Conservation (phyloP, 2,329 filamentous ascomycete genomes). For the Cordyceps cicadae region DNA sequence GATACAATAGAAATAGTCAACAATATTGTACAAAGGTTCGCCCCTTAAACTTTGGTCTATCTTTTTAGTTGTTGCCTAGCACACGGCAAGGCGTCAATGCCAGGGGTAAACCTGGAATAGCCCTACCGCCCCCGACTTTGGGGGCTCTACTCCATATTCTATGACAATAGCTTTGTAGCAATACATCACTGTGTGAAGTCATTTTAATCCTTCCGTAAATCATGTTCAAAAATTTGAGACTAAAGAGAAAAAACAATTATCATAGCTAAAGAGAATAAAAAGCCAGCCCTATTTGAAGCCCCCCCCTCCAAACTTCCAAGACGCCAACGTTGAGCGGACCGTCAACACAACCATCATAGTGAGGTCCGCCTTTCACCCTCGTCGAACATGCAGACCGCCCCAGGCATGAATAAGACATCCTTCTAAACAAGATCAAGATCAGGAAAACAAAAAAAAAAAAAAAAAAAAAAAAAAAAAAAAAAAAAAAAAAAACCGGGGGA, state of each 20-base stretch:
- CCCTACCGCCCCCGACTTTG: not conserved
- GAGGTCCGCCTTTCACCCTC: not conserved
- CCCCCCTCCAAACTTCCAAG: not conserved
- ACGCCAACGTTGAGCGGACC: not conserved
- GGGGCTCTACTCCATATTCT: not conserved
- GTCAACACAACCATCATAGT: not conserved
- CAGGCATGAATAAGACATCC: not conserved
- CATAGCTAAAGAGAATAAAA: not conserved
- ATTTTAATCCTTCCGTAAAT: too few species aligned
- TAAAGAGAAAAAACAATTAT: not conserved
- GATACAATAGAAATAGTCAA: too few species aligned
- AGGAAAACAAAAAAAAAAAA: conserved; percentile 13
- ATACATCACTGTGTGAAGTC: not conserved
- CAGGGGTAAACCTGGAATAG: not conserved
- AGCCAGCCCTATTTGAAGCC: not conserved
- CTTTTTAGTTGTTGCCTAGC: not conserved
- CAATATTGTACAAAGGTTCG: too few species aligned
- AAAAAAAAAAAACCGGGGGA: conserved; percentile 14
- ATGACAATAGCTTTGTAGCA: not conserved
- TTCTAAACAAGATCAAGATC: not conserved
- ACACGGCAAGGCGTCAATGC: not conserved
- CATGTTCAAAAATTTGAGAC: not conserved
- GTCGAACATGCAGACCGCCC: not conserved
- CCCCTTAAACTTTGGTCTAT: too few species aligned
- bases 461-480: conserved; percentile 19